These are phyloP conservation scores for Cutaneotrichosporon daszewskae DNA, from an alignment of 1,284 basidiomycete species.

Conservation along the genomic window DNA sequence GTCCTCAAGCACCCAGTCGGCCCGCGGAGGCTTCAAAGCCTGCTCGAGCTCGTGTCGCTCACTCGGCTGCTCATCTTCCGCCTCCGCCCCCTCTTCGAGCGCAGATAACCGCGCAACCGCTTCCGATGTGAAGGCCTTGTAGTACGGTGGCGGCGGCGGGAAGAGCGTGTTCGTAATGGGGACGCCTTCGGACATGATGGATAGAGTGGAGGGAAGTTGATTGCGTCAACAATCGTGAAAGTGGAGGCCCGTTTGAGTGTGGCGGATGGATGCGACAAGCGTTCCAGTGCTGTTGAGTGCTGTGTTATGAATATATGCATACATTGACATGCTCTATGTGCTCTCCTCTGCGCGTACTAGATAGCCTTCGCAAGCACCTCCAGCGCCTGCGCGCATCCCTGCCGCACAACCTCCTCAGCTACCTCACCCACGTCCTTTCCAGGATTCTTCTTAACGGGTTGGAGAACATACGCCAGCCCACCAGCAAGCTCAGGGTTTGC, in stretches of 20 bases:
- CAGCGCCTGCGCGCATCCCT: slow-evolving; percentile 61
- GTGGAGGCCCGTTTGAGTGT: not conserved
- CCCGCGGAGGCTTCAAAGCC: slow-evolving; percentile 25
- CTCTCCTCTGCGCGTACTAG: too few species aligned
- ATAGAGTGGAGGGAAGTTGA: not conserved
- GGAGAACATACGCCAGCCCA: slow-evolving; percentile 45
- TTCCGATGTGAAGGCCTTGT: slow-evolving; percentile 30
- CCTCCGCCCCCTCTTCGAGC: slow-evolving; percentile 1
- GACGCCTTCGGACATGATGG: slow-evolving; percentile 17
- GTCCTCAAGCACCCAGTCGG: slow-evolving; percentile 39
- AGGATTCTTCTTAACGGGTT: slow-evolving; percentile 57
- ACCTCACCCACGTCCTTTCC: slow-evolving; percentile 47
- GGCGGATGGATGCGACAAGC: too few species aligned
- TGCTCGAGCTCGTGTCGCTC: slow-evolving; percentile 19
- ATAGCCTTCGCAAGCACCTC: slow-evolving; percentile 54
- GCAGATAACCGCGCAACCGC: slow-evolving; percentile 22
- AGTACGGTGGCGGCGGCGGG: slow-evolving; percentile 41
- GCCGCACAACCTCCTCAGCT: slow-evolving; percentile 53
- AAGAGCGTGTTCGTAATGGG: slow-evolving; percentile 45
- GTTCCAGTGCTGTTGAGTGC: not conserved
- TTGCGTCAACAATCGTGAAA: not conserved
- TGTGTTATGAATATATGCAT: not conserved
- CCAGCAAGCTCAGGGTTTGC: slow-evolving; percentile 35
- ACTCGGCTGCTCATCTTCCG: not conserved
- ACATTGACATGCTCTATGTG: not conserved